Percentiles rank a stretch among this genome's conserved stretches.
Evolutionary conservation across 2,329 filamentous ascomycete genomes (phyloP).

Genomic region (Fusarium sublunatum): DNA sequence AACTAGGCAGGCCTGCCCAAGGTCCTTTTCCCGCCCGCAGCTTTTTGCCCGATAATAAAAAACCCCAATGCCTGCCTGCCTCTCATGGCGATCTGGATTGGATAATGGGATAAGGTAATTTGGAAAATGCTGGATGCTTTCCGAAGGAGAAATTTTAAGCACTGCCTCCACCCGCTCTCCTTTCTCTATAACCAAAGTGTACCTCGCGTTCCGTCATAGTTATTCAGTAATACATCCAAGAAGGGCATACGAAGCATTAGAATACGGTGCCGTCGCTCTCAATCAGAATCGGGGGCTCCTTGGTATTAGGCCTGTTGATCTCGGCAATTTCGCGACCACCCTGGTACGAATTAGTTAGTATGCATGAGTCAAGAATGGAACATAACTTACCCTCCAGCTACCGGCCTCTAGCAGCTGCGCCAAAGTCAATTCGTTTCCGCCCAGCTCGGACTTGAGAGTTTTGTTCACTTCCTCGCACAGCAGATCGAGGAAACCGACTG

Average conservation of each 20-base stretch:
- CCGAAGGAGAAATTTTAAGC: constrained; percentile 30
- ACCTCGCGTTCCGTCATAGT: constrained; percentile 36
- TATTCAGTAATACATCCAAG: constrained; percentile 38
- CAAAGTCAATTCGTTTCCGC: constrained; percentile 77
- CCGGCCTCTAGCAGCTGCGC: constrained; percentile 95
- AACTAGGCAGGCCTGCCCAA: constrained; percentile 36
- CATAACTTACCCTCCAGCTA: constrained; percentile 87
- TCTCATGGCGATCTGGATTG: constrained; percentile 18
- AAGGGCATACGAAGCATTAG: constrained; percentile 57
- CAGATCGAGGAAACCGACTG: constrained; percentile 68
- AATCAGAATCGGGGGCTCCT: constrained; percentile 95
- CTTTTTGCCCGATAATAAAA: constrained; percentile 29
- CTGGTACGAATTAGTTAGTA: constrained; percentile 56
- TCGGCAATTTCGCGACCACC: constrained; percentile 96
- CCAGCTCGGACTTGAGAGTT: constrained; percentile 64
- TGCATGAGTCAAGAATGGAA: background rate
- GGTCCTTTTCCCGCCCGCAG: constrained; percentile 34
- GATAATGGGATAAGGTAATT: constrained; percentile 9
- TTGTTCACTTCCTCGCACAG: constrained; percentile 58
- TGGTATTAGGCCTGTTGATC: constrained; percentile 94
- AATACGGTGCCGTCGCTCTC: constrained; percentile 97
- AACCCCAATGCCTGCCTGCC: constrained; percentile 4
- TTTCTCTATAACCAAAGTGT: constrained; percentile 27
- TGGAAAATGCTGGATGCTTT: constrained; percentile 39
- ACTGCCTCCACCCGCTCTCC: constrained; percentile 24